Evolutionary conservation across 345 rosid species (phyloP), one percentile per base, ranked within the genome.

Genomic region (Linum tenue): DNA sequence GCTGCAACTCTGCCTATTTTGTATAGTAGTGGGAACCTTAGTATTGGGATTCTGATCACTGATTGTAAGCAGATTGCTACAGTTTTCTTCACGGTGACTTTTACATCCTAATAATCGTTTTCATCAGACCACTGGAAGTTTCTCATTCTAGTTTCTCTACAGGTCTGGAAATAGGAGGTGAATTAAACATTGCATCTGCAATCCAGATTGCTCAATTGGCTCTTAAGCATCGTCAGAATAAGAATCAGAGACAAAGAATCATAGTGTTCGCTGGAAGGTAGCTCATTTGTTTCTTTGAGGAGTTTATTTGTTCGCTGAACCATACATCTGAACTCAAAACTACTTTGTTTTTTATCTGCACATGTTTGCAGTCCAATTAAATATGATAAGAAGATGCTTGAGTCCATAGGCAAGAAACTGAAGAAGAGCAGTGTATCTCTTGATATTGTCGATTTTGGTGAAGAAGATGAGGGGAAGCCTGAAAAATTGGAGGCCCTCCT

Each of bases 231-330:
- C 86, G 94, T 4, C 97, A 91, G 68, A 95, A 95, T 82, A 95
- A 95, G 80, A 91, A 95, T 69, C 97, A 89, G 79, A 92, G 84
- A 60, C 99, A 91, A 72, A 71, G 97, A 77, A 95, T 91, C 62
- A 87, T 95, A 12, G 96, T 91, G 64, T 91, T 95, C 71, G 95
- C 92, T 73, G 99, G 99, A 88, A 91, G 99, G 99, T 87, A 70
- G 42, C 10, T 31, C 3, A 22, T 12, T 60, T 59, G 11, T 17
- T 40, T 40, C 53, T 62, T 55, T 55, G 39, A 31, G 14, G 10
- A 11, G 43, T 17, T 71, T 31, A 3, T 14, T 22, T 2, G 7
- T 40, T 73, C n/a, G 48, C 56, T 71, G 64, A 2, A 35, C 50
- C 69, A 22, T 43, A 8, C 15, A 12, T 16, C 62, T 59, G 37